phyloP scores from a whole-genome alignment of 164 flowering plant species.

The Kalanchoe fedtschenkoi region DNA sequence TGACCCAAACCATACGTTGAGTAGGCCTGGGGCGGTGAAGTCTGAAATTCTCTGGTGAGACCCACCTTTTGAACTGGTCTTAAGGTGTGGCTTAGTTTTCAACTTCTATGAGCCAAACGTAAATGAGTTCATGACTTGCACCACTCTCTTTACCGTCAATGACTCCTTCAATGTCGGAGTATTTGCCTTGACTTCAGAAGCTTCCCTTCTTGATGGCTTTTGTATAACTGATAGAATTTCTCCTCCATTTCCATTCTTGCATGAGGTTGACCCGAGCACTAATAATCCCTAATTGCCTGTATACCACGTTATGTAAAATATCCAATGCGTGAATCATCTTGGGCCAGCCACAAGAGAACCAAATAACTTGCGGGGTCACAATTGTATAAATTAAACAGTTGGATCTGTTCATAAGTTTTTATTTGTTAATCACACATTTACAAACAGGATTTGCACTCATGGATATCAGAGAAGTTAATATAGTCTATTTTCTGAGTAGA shows the following conservation, averaged over 20 bases:
- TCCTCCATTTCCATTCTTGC: neutral
- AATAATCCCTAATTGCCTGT: neutral
- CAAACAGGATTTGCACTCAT: neutral
- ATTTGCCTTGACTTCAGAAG: neutral
- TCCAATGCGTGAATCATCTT: neutral
- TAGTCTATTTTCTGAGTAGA: neutral
- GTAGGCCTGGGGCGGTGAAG: no score
- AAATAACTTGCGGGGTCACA: neutral
- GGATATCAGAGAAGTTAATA: neutral
- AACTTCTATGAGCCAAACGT: neutral
- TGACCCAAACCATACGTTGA: neutral
- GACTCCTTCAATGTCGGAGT: neutral
- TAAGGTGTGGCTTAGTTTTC: neutral
- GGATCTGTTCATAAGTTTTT: neutral
- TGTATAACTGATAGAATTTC: neutral
- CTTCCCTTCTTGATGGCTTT: neutral
- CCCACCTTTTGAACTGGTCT: neutral
- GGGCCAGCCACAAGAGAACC: neutral
- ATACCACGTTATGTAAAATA: neutral
- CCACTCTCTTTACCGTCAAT: neutral
- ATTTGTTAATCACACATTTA: neutral
- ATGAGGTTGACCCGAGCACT: neutral
- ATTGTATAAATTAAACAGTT: neutral
- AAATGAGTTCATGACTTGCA: neutral
- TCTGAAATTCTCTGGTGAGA: neutral